Conservation (phyloP, 495 filamentous ascomycete species). For the Penicillium coprophilum region DNA sequence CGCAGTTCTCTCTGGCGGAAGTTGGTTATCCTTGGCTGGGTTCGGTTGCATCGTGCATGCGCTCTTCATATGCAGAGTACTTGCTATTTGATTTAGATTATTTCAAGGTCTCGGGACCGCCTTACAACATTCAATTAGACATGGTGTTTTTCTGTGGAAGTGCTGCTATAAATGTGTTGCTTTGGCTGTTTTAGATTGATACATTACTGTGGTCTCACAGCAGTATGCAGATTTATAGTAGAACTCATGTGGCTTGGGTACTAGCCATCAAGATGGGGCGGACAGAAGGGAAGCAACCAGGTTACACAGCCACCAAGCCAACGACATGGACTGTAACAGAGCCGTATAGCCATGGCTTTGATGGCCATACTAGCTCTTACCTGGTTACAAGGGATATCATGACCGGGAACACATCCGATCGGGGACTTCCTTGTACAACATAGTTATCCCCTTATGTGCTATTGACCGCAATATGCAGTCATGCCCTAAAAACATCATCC, state of each 20-base stretch:
- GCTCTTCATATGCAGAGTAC: constrained; percentile 1
- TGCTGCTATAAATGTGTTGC: background rate
- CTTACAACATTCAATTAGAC: background rate
- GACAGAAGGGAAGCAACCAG: no score
- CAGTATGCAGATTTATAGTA: background rate
- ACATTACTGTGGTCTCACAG: background rate
- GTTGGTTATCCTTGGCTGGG: constrained; percentile 6
- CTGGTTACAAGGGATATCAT: no score
- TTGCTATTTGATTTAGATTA: constrained; percentile 12
- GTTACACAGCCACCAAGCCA: no score
- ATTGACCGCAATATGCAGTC: background rate
- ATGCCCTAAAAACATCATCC: background rate
- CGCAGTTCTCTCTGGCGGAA: constrained; percentile 4
- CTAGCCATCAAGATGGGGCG: background rate
- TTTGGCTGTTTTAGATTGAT: background rate
- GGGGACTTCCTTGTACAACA: background rate
- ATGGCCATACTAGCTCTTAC: no score
- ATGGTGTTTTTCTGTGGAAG: background rate
- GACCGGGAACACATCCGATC: background rate
- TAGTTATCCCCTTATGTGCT: background rate
- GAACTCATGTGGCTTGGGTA: background rate
- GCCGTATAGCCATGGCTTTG: no score
- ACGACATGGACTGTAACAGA: no score
- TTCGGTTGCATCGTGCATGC: constrained; percentile 21
- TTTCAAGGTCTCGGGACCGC: constrained; percentile 12